phyloP scores from a whole-genome alignment of 2,329 filamentous ascomycete genomes.

The Sphaceloma murrayae region DNA sequence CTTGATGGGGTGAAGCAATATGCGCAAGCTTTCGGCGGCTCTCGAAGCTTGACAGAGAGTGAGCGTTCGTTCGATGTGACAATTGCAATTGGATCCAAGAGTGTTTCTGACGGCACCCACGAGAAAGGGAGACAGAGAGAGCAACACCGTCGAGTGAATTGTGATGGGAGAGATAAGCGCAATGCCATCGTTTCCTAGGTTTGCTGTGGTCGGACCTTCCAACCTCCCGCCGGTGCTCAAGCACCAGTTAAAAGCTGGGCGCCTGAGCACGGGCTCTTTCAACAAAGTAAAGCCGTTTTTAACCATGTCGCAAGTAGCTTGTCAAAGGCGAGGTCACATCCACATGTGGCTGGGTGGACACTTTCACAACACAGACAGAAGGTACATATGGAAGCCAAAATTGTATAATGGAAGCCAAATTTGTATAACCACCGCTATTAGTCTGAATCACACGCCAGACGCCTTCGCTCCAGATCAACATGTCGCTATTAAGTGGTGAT shows the following conservation, averaged over 20 bases:
- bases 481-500: neutral
- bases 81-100: no score
- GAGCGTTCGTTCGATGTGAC: no score
- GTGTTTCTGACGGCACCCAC: no score
- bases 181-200: no score
- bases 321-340: neutral
- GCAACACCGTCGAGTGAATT: no score
- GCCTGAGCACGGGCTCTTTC: neutral
- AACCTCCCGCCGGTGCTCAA: no score
- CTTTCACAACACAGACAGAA: neutral
- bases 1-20: no score
- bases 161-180: no score
- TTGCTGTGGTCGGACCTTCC: neutral
- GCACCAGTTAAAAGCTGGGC: neutral
- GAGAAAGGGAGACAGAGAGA: no score
- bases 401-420: neutral
- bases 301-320: neutral
- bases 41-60: no score
- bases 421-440: neutral
- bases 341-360: no score
- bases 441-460: neutral
- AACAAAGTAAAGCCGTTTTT: neutral
- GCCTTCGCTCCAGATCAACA: neutral
- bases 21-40: no score
- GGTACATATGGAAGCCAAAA: neutral